These are phyloP conservation scores for Pichia sp. DNA, from an alignment of 1,139 yeast genomes.

Conservation along the genomic window DNA sequence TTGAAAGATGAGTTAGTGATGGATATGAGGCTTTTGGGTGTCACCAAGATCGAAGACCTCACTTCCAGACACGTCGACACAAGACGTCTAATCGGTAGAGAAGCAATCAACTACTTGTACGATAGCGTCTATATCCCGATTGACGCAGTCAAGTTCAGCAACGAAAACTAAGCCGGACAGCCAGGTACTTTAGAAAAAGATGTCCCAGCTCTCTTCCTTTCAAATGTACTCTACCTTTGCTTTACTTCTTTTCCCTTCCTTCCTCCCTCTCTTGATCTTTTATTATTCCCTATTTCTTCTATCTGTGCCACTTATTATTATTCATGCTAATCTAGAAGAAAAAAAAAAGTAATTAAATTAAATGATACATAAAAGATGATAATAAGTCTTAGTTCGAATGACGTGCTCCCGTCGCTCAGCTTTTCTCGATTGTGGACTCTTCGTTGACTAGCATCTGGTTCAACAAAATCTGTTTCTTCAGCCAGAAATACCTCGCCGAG, in stretches of 20 bases:
- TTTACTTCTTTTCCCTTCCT: neutral
- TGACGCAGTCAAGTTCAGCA: constrained; percentile 31
- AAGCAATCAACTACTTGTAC: constrained; percentile 47
- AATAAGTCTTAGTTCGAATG: neutral
- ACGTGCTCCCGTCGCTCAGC: neutral
- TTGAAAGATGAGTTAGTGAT: constrained; percentile 77
- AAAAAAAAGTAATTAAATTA: neutral
- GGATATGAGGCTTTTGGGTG: constrained; percentile 89
- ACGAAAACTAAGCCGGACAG: constrained; percentile 21
- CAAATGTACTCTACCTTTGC: neutral
- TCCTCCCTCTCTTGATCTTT: constrained; percentile 24
- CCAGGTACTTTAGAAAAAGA: neutral
- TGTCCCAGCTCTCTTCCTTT: no score
- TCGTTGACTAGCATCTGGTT: constrained; percentile 13
- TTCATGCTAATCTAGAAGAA: neutral
- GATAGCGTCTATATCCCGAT: constrained; percentile 40
- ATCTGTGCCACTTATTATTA: neutral
- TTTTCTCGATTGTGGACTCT: constrained; percentile 22
- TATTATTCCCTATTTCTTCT: neutral
- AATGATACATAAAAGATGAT: neutral
- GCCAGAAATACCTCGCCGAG: constrained; percentile 47
- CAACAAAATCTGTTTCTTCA: constrained; percentile 53
- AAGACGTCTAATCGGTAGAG: constrained; percentile 35
- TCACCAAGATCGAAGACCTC: constrained; percentile 57
- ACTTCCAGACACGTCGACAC: constrained; percentile 52